phyloP scores from a whole-genome alignment of 1,139 yeast species.

The Pichia sp. region DNA sequence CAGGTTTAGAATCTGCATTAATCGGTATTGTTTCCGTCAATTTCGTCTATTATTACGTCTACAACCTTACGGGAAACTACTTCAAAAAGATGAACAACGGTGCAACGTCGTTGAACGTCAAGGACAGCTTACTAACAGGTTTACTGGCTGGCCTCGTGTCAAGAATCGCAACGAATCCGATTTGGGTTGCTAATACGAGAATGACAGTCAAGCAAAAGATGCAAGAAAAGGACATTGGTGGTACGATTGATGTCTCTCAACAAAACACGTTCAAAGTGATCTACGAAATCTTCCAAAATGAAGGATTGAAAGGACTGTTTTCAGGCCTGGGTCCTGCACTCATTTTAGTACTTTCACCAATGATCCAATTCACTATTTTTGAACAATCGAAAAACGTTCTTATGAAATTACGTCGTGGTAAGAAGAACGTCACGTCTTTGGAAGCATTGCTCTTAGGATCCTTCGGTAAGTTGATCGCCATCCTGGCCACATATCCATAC shows the following conservation, averaged over 20 bases:
- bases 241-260: constrained; percentile 13
- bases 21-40: constrained; percentile 85
- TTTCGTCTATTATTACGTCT: constrained; percentile 87
- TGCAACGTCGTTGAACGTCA: constrained; percentile 50
- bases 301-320: constrained; percentile 72
- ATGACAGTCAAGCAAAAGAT: constrained; percentile 55
- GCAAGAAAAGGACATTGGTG: constrained; percentile 1
- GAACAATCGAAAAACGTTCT: constrained; percentile 79
- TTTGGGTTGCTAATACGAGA: constrained; percentile 94
- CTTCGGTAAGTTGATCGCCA: constrained; percentile 82
- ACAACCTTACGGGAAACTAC: constrained; percentile 46
- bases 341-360: constrained; percentile 82
- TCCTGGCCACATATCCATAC: constrained; percentile 86
- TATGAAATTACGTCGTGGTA: constrained; percentile 43
- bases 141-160: constrained; percentile 89
- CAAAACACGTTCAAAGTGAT: constrained; percentile 34
- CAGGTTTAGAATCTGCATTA: constrained; percentile 86
- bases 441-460: constrained; percentile 91
- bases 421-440: constrained; percentile 45
- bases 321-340: constrained; percentile 88
- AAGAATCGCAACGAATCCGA: constrained; percentile 84
- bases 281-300: constrained; percentile 60
- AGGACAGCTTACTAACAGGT: constrained; percentile 77
- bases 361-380: constrained; percentile 87
- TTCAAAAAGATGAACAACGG: constrained; percentile 24